These are phyloP conservation scores for Myrica gale DNA, from an alignment of 306 rosid species.

Conservation along the genomic window DNA sequence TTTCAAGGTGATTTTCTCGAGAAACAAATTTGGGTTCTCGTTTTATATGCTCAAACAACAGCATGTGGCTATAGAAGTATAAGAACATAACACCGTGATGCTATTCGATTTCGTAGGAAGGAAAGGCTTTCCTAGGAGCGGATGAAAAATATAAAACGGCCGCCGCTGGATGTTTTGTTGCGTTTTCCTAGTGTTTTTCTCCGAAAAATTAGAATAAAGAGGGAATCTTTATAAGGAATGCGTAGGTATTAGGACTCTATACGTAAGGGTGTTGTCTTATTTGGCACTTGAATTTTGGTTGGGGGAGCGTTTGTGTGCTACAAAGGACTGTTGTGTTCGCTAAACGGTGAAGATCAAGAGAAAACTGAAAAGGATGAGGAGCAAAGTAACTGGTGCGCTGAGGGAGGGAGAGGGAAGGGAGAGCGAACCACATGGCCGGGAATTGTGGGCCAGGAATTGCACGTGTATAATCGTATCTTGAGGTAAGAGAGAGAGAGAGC, in stretches of 20 bases:
- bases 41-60: neutral
- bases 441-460: conserved; percentile 21
- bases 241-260: neutral
- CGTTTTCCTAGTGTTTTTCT: neutral
- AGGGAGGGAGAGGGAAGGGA: conserved; percentile 18
- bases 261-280: neutral
- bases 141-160: neutral
- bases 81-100: neutral
- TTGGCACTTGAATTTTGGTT: neutral
- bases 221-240: neutral
- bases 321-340: neutral
- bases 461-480: conserved; percentile 46
- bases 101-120: neutral
- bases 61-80: neutral
- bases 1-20: neutral
- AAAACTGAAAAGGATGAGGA: neutral
- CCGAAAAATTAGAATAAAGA: neutral
- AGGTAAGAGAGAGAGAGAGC: neutral
- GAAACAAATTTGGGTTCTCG: neutral
- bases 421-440: conserved; percentile 41
- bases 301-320: neutral
- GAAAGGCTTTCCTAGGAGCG: neutral
- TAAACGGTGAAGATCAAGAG: neutral
- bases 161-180: neutral
- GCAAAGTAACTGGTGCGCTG: neutral